Evolutionary conservation across 257 asterid species (phyloP).

Genomic region (Ligustrum vulgare): DNA sequence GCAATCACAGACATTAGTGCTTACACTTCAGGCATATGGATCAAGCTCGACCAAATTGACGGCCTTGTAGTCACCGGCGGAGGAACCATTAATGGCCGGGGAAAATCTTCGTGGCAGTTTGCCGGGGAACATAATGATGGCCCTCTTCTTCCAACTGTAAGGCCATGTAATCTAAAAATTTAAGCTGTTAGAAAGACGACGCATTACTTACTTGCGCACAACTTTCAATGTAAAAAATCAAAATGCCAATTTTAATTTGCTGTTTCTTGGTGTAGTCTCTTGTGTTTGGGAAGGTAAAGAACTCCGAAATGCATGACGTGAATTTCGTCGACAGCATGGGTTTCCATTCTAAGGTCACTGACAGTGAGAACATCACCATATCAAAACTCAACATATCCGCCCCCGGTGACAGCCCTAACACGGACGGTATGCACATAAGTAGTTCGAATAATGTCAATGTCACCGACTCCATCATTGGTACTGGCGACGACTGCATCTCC

Average conservation of each 20-base stretch:
- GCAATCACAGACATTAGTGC: constrained; percentile 48
- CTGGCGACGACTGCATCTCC: constrained; percentile 61
- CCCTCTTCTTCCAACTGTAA: constrained; percentile 51
- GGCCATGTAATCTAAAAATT: constrained; percentile 4
- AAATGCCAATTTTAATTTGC: too few relatives aligned
- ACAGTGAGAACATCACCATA: constrained; percentile 31
- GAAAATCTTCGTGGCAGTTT: constrained; percentile 35
- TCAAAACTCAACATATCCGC: constrained; percentile 44
- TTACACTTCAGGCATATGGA: constrained; percentile 43
- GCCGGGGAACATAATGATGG: constrained; percentile 16
- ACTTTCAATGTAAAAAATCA: too few relatives aligned
- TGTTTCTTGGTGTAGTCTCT: constrained; percentile 39
- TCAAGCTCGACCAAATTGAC: constrained; percentile 33
- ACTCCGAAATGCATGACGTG: constrained; percentile 30
- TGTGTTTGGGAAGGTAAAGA: constrained; percentile 23
- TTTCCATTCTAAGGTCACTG: constrained; percentile 53
- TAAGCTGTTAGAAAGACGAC: too few relatives aligned
- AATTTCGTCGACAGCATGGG: constrained; percentile 61
- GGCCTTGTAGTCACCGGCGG: constrained; percentile 55
- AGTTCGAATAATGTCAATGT: constrained; percentile 33
- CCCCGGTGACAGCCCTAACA: constrained; percentile 75
- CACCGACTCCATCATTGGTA: constrained; percentile 42
- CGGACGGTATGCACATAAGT: constrained; percentile 71
- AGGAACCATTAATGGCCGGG: constrained; percentile 66
- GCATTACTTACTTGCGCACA: too few relatives aligned